Conservation (phyloP, 805 yeast genomes). For the Tetrapisispora arboricola region DNA sequence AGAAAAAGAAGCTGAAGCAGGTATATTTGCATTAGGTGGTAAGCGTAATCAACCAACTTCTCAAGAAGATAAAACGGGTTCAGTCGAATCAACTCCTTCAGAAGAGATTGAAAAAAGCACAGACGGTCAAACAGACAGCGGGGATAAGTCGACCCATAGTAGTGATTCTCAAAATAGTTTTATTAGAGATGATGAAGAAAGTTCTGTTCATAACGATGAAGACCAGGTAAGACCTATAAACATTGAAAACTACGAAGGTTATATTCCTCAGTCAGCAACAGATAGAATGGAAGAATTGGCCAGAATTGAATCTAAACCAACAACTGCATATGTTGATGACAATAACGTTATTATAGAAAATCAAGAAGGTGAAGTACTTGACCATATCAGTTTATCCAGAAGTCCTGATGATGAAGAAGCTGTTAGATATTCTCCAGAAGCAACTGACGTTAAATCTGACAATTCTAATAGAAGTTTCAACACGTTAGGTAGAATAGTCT, state of each 20-base stretch:
- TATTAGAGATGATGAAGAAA: neutral
- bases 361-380: constrained; percentile 70
- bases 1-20: constrained; percentile 36
- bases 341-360: constrained; percentile 65
- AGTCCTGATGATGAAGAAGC: constrained; percentile 20
- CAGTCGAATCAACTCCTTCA: neutral
- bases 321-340: constrained; percentile 60
- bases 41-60: neutral
- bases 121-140: neutral
- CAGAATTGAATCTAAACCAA: constrained; percentile 23
- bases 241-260: neutral
- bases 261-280: constrained; percentile 6
- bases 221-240: neutral
- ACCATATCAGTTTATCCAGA: constrained; percentile 35
- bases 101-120: neutral
- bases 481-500: constrained; percentile 4
- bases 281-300: constrained; percentile 13
- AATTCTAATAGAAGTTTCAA: neutral
- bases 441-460: constrained; percentile 4
- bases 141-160: neutral
- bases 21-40: constrained; percentile 33
- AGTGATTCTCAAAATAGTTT: neutral
- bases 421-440: neutral
- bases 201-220: neutral
- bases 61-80: neutral